Conservation (phyloP, 306 rosid genomes). For the Prunus fruticosa region DNA sequence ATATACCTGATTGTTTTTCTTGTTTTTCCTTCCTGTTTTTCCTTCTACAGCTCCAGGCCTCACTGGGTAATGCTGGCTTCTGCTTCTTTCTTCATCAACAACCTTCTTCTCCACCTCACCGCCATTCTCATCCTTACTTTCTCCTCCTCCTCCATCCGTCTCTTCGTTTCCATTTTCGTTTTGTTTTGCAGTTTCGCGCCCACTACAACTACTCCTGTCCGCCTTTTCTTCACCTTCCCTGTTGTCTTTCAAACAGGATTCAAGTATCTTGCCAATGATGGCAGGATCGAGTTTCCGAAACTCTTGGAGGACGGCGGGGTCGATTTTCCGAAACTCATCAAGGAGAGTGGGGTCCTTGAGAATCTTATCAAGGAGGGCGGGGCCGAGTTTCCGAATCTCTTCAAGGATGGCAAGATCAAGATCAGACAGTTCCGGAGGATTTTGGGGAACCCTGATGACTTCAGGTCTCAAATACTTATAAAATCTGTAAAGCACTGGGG, state of each 20-base stretch:
- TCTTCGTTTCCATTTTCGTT: slow-evolving; percentile 20
- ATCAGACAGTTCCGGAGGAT: slow-evolving; percentile 27
- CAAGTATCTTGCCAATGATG: background rate
- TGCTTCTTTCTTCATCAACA: slow-evolving; percentile 3
- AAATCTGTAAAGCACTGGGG: background rate
- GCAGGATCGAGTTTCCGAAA: slow-evolving; percentile 12
- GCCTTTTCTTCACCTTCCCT: background rate
- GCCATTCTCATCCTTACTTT: slow-evolving; percentile 34
- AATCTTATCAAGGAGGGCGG: slow-evolving; percentile 10
- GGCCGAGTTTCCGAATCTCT: slow-evolving; percentile 8
- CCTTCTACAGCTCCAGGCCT: slow-evolving; percentile 69
- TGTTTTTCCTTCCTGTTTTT: slow-evolving; percentile 9
- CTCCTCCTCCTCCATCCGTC: slow-evolving; percentile 22
- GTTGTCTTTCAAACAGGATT: slow-evolving; percentile 12
- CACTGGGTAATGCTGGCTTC: slow-evolving; percentile 51
- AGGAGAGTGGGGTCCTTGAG: background rate
- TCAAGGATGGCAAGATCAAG: slow-evolving; percentile 20
- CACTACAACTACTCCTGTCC: slow-evolving; percentile 16
- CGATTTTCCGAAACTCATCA: slow-evolving; percentile 19
- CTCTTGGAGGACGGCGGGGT: background rate
- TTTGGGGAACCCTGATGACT: slow-evolving; percentile 25
- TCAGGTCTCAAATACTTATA: slow-evolving; percentile 52
- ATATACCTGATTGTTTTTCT: slow-evolving; percentile 46
- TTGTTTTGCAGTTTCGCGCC: slow-evolving; percentile 1
- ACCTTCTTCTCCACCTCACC: slow-evolving; percentile 14